Base-by-base conservation (phyloP, 2,329 filamentous ascomycete genomes). In the Herpomyces periplanetae region DNA sequence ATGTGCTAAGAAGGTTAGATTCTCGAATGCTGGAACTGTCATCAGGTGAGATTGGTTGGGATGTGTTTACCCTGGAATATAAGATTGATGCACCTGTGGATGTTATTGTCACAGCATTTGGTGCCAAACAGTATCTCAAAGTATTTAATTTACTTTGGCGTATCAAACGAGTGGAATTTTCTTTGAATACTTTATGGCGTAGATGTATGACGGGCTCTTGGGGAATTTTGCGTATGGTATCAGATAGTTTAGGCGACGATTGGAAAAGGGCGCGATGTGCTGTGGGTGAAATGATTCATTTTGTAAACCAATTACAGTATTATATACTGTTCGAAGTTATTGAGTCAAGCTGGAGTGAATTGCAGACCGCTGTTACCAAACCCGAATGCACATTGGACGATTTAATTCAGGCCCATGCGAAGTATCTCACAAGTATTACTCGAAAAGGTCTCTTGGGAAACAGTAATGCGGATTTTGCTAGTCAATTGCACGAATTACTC, bases 111-210 rank as follows among this genome's bases (percentile, higher is more conserved):
- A 91, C 75, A 0, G 69, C 84, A 16, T 88, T 73, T 55, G 73
- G 71, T 17, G 75, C 66, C 27, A 65, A 75, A 10, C 75, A 96
- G 34, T 96, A 96, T 34, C 59, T 96, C 29, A 91, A 91, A 35
- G 69, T 96, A 5, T 96, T 96, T 51, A 96, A 96, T 39, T 88
- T 96, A 33, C 50, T 96, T 3, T 96, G 80, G 75, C 62, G 80
- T 25, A 69, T 96, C 32, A 96, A 96, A 41, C 62, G 80, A 11
- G 80, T 96, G 19, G 80, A 96, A 33, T 96, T 91, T 32, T 73
- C 68, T 0, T 51, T 96, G 1, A 54, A 63, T 3, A 69, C 64
- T 6, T 80, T 69, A 15, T 96, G 80, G 73, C 59, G 80, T 22
- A 64, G 73, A 27, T 85, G 65, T 38, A 91, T 88, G 58, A 96